Evolutionary conservation across 2,329 filamentous ascomycete genomes (phyloP), one percentile per base, ranked within the genome.

Genomic region (Parasarocladium wereldwijsianum): DNA sequence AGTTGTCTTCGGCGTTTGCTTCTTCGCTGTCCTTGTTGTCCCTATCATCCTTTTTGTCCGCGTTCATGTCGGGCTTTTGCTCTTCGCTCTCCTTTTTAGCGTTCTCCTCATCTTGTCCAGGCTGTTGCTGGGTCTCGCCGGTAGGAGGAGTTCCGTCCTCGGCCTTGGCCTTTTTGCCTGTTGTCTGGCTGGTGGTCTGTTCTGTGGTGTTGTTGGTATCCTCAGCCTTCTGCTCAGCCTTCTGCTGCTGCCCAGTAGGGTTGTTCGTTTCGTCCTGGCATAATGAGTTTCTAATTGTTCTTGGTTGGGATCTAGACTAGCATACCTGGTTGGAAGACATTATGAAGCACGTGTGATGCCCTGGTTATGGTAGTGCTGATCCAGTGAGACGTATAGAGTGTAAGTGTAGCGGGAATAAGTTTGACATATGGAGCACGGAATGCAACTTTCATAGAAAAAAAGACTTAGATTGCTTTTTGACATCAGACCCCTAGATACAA

Each of bases 31-130:
- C 26, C 5, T 27, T 13, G 7, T 27, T 31, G 6, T 23, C 20
- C 8, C 23, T 13, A 4, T 18, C 18, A 5, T 32, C 25, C 35
- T 35, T 25, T 24, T 40, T 25, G 23, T 32, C 4, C 19, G 8
- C 27, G 14, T 38, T 24, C 10, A 32, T 22, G 24, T 40, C 31
- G n/a, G 33, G 21, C 16, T 39, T 24, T 8, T 36, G 32, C 8
- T 39, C 27, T 22, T 30, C 14, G 28, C 28, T 12, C 11, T 35
- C 24, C 7, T 34, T 26, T 17, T 12, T 15, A 23, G 24, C 32
- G 19, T 27, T 31, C 18, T 32, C 15, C 19, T 31, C 22, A 27
- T 16, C 24, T 13, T 29, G 31, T 19, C 32, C 22, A 21, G 17
- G 28, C 22, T 36, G 18, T 4, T 28, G 31, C 34, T 36, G 32